phyloP scores from a whole-genome alignment of 768 basidiomycete genomes.

The Mycena floridula region DNA sequence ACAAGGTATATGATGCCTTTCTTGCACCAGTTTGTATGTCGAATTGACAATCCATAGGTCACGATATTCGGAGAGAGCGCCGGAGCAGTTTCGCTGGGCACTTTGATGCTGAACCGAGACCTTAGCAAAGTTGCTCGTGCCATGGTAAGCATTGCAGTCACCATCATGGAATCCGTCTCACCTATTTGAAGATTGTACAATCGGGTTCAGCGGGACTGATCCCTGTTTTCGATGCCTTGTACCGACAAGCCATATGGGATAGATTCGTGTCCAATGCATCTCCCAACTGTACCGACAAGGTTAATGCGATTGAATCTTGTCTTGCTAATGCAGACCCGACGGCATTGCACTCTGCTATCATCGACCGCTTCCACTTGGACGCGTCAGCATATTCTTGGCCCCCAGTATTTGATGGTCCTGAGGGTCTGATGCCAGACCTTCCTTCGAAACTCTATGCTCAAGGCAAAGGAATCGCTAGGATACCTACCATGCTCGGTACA shows the following conservation, averaged over 20 bases:
- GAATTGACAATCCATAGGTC: conserved; percentile 12
- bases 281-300: neutral
- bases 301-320: conserved; percentile 1
- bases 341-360: neutral
- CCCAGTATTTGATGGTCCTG: conserved; percentile 8
- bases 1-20: neutral
- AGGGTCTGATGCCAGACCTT: conserved; percentile 7
- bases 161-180: neutral
- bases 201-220: conserved; percentile 8
- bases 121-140: conserved; percentile 5
- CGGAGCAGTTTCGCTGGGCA: conserved; percentile 23
- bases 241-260: conserved; percentile 4
- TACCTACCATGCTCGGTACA: conserved; percentile 10
- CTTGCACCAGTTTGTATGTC: neutral
- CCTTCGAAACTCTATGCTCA: conserved; percentile 2
- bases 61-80: conserved; percentile 29
- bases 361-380: too few species aligned
- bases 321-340: neutral
- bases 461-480: neutral
- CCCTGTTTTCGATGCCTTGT: neutral
- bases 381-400: conserved; percentile 2
- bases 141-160: conserved; percentile 1
- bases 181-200: conserved; percentile 5
- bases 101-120: conserved; percentile 14
- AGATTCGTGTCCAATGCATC: conserved; percentile 4